Percentiles rank a stretch among this genome's conserved stretches.
These are phyloP conservation scores for Aspergillus cavernicola DNA, from an alignment of 495 filamentous ascomycete species.

Conservation along the genomic window DNA sequence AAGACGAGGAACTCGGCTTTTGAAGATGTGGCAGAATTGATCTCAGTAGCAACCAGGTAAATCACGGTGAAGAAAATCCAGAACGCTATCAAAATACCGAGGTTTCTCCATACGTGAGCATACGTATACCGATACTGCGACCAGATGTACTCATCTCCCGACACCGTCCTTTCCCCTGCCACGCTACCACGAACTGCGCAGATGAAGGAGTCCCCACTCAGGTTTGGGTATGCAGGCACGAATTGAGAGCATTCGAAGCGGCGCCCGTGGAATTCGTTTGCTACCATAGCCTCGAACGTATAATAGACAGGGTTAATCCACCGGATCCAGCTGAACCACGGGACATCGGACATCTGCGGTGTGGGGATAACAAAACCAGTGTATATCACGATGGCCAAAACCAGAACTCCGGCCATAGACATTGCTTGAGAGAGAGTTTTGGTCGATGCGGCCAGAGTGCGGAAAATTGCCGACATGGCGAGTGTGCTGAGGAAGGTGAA, in stretches of 20 bases:
- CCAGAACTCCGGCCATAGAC: slow-evolving; percentile 44
- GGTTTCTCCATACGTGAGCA: slow-evolving; percentile 61
- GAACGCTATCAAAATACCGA: slow-evolving; percentile 63
- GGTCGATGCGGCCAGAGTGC: slow-evolving; percentile 44
- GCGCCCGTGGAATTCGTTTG: slow-evolving; percentile 58
- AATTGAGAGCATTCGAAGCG: slow-evolving; percentile 45
- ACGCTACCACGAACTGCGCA: slow-evolving; percentile 51
- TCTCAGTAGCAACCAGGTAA: slow-evolving; percentile 42
- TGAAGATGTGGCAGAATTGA: slow-evolving; percentile 42
- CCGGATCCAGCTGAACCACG: slow-evolving; percentile 50
- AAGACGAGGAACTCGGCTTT: slow-evolving; percentile 43
- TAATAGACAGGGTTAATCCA: slow-evolving; percentile 47
- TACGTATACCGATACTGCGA: slow-evolving; percentile 53
- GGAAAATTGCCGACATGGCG: slow-evolving; percentile 52
- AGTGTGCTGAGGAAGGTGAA: slow-evolving; percentile 52
- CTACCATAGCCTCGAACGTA: slow-evolving; percentile 40
- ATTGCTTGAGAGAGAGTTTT: slow-evolving; percentile 49
- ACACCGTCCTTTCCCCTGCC: slow-evolving; percentile 49
- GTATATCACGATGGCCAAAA: slow-evolving; percentile 45
- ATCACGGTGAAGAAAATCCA: slow-evolving; percentile 57
- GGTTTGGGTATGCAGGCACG: slow-evolving; percentile 48
- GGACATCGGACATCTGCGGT: slow-evolving; percentile 40
- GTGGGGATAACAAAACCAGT: slow-evolving; percentile 46
- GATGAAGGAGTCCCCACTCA: slow-evolving; percentile 47
- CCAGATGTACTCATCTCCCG: slow-evolving; percentile 51